Base-by-base conservation (phyloP, 2,329 filamentous ascomycete genomes). In the Bipolaris zeicola region DNA sequence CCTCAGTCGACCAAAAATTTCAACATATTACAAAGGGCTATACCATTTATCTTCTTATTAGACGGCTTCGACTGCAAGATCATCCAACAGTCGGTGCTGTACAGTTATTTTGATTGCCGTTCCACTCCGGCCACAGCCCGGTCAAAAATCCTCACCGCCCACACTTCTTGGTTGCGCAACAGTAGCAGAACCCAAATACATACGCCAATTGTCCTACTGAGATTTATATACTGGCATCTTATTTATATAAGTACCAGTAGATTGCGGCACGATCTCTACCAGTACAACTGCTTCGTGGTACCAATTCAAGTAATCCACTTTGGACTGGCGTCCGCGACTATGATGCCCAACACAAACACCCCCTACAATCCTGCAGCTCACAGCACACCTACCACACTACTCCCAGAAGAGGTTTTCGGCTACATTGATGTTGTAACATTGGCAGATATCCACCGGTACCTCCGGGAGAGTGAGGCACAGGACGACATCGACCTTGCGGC, bases 371-470 rank as follows among this genome's bases (percentile, higher is more conserved):
- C 57, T 14, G 34, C 60, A 14, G 51, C 47, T 28, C 50, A 45
- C 13, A 47, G 34, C 20, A 33, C 57, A 34, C 31, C 60, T 3
- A 50, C 44, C 26, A 57, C 52, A 42, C 49, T 58, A 24, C 52
- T 62, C 24, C 59, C 65, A 5, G 62, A 64, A 14, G 58, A 61
- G 24, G 49, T 62, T 1, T 60, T 61, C 11, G 70, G 69, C 16
- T 59, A 65, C 39, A 54, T 72, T 34, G 65, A 73, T 37, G 28
- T 71, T 13, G 43, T 50, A n/a, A 67, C 60, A 8, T 49, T 73
- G 6, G 11, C 33, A 10, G 60, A 67, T 24, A 72, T 74, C 16
- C 58, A 64, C 38, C 52, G 52, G 18, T 63, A 44, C 24, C 64
- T 73, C 13, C 22, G 47, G 18, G 50, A 68, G 22, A 73, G 70